phyloP scores from a whole-genome alignment of 1,139 yeast genomes.

The Magnusiomyces paraingens region DNA sequence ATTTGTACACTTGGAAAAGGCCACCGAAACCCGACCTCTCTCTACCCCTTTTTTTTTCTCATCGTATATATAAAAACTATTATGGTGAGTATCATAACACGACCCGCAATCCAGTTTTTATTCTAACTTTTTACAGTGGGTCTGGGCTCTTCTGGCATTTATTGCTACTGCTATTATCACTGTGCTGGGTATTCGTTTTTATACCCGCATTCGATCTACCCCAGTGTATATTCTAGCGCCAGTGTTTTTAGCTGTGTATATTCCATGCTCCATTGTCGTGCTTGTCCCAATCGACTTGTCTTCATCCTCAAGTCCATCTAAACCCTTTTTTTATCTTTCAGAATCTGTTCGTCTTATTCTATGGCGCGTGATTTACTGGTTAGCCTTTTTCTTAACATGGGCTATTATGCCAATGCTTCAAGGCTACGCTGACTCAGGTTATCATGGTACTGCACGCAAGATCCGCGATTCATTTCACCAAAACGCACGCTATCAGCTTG shows the following conservation, averaged over 20 bases:
- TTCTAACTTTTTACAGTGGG: slow-evolving; percentile 21
- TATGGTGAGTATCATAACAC: neutral
- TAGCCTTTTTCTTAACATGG: slow-evolving; percentile 70
- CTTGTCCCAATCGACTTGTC: slow-evolving; percentile 51
- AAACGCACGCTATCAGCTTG: slow-evolving; percentile 55
- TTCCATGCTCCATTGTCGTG: slow-evolving; percentile 51
- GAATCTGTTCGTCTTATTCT: slow-evolving; percentile 44
- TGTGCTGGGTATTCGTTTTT: slow-evolving; percentile 33
- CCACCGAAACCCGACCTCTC: slow-evolving; percentile 6
- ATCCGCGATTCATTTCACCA: slow-evolving; percentile 52
- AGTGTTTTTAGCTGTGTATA: slow-evolving; percentile 42
- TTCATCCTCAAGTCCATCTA: slow-evolving; percentile 23
- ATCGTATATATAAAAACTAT: neutral
- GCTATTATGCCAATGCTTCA: slow-evolving; percentile 62
- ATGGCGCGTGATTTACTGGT: slow-evolving; percentile 79
- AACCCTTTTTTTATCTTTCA: slow-evolving; percentile 39
- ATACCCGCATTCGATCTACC: slow-evolving; percentile 33
- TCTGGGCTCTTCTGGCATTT: slow-evolving; percentile 33
- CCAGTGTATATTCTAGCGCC: slow-evolving; percentile 39
- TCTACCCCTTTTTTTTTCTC: slow-evolving; percentile 6
- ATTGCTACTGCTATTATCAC: slow-evolving; percentile 32
- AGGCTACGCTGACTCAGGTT: slow-evolving; percentile 67
- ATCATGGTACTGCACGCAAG: slow-evolving; percentile 42
- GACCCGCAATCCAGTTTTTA: neutral
- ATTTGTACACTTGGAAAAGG: slow-evolving; percentile 10